Evolutionary conservation across 225 moss, liverwort and hornwort genomes (phyloP), one percentile per base, ranked within the genome.

Genomic region (Pleurozium schreberi): DNA sequence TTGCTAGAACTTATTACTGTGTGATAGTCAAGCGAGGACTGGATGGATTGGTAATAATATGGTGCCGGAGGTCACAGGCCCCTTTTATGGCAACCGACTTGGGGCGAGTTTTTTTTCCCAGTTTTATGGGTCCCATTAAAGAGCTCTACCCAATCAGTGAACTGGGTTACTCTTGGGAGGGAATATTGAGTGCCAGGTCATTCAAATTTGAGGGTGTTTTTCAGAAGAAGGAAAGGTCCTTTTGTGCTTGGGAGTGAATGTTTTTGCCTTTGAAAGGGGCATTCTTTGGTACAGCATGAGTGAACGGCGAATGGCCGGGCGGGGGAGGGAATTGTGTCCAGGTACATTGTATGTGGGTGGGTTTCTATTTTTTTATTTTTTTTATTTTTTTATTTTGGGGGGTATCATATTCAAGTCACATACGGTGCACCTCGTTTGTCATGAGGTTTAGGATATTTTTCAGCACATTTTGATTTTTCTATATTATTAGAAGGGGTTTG

Each of bases 341-440:
- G 86, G 11, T 92, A 58, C 92, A 86, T 66, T 86, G 86, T 7
- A 52, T 88, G 43, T 18, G 18, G 28, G 9, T 0, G 8, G 21
- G 7, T 20, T 31, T 33, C 1, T 8, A 3, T 27, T 78, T 18
- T 10, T 28, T 50, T n/a, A n/a, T 16, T n/a, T 18, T 58, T 10
- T 33, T 38, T 13, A 26, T 8, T 12, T 63, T 47, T 81, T 34
- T 61, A 5, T 8, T 5, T 8, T 25, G n/a, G 12, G 8, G 34
- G 8, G 9, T 85, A n/a, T 61, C 83, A 30, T 58, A 78, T 88
- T 83, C 77, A 12, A 74, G 88, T 80, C 79, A 80, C 79, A 61
- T 90, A 19, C 90, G 20, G 84, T 90, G 90, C 82, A 90, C 80
- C 86, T 79, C 87, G 81, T 87, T 68, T 49, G 14, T 21, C 80